Evolutionary conservation across 163 green algal species (phyloP).

Genomic region (Trebouxia gelatinosa): DNA sequence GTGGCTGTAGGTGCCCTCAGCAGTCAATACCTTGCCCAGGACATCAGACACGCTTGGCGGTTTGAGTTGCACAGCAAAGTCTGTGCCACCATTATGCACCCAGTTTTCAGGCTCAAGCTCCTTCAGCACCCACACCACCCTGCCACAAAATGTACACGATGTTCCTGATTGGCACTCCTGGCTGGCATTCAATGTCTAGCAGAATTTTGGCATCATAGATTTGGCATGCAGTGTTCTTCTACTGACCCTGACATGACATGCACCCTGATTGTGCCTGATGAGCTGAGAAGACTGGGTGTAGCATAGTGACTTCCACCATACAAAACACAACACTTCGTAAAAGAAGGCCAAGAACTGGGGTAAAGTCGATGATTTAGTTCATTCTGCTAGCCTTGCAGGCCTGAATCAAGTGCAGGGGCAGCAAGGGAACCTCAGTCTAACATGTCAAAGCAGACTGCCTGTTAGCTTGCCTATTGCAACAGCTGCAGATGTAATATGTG

Average conservation of each 20-base stretch:
- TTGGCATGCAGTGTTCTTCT: neutral
- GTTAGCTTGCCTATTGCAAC: no score
- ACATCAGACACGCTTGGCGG: conserved; percentile 44
- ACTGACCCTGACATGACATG: neutral
- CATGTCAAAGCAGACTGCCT: no score
- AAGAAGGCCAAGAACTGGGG: no score
- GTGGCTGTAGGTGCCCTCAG: conserved; percentile 56
- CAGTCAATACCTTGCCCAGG: conserved; percentile 51
- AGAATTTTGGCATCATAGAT: neutral
- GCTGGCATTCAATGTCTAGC: neutral
- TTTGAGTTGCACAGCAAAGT: conserved; percentile 65
- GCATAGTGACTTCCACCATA: neutral
- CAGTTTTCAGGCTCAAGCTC: conserved; percentile 59
- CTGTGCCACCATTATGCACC: conserved; percentile 59
- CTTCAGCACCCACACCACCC: conserved; percentile 76
- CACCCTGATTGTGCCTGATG: no score
- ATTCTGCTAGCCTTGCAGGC: no score
- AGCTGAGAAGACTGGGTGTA: no score
- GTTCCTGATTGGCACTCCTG: neutral
- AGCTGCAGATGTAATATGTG: no score
- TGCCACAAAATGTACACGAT: neutral
- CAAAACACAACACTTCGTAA: neutral
- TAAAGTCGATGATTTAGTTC: no score
- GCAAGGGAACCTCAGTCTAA: no score
- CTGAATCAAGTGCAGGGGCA: no score